Evolutionary conservation across 2,329 filamentous ascomycete genomes (phyloP).

Genomic region (Monosporascus sp.): DNA sequence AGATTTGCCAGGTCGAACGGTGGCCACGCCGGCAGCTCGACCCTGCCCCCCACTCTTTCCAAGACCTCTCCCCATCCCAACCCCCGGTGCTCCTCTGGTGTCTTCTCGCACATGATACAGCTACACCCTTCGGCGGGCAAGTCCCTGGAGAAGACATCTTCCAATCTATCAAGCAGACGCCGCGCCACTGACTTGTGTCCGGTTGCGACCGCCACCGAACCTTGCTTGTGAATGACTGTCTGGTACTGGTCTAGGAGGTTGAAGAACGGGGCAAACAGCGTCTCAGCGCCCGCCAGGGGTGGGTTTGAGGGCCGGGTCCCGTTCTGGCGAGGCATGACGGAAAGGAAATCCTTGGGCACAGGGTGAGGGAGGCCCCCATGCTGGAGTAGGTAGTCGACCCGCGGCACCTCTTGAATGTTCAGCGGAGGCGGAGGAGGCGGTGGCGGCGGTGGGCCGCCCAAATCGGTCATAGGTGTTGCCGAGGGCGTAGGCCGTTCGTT

Average conservation of each 20-base stretch:
- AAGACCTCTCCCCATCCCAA: slow-evolving; percentile 94
- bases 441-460: slow-evolving; percentile 45
- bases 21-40: slow-evolving; percentile 83
- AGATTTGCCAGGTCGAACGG: slow-evolving; percentile 71
- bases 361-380: slow-evolving; percentile 74
- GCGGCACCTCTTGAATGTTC: slow-evolving; percentile 64
- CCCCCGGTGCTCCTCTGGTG: slow-evolving; percentile 59
- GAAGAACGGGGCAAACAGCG: slow-evolving; percentile 77
- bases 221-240: slow-evolving; percentile 73
- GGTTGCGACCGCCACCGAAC: slow-evolving; percentile 89
- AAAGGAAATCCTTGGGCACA: slow-evolving; percentile 69
- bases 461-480: slow-evolving; percentile 36
- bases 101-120: slow-evolving; percentile 74
- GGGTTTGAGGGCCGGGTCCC: slow-evolving; percentile 56
- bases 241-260: slow-evolving; percentile 82
- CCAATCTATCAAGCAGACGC: slow-evolving; percentile 79
- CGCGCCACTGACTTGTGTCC: slow-evolving; percentile 94
- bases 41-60: slow-evolving; percentile 83
- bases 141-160: slow-evolving; percentile 90
- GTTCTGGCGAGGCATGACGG: slow-evolving; percentile 53
- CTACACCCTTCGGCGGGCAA: slow-evolving; percentile 80
- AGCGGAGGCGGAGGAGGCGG: slow-evolving; percentile 75
- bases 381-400: slow-evolving; percentile 87
- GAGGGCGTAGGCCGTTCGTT: slow-evolving; percentile 35
- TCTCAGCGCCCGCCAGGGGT: slow-evolving; percentile 62